These are phyloP conservation scores for Blastobotrys indianensis DNA, from an alignment of 1,139 yeast genomes.

Conservation along the genomic window DNA sequence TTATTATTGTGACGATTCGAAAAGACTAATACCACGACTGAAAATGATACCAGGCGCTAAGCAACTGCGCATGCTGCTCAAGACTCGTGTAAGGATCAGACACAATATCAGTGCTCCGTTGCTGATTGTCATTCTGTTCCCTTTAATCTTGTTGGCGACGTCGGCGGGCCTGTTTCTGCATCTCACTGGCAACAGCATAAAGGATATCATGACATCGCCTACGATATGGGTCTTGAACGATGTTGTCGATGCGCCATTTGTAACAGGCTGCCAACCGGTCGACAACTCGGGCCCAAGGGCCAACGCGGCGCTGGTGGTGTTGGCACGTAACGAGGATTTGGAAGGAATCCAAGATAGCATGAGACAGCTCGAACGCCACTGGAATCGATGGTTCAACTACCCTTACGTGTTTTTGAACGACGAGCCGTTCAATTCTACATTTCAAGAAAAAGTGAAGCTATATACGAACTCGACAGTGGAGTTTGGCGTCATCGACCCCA, in stretches of 20 bases:
- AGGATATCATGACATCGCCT: constrained; percentile 1
- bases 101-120: constrained; percentile 11
- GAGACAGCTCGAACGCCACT: constrained; percentile 51
- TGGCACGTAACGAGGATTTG: constrained; percentile 63
- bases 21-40: too few relatives aligned
- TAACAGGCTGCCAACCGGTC: constrained; percentile 34
- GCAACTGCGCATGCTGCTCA: neutral
- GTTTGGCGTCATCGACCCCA: constrained; percentile 49
- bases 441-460: constrained; percentile 41
- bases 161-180: constrained; percentile 4
- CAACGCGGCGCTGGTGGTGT: constrained; percentile 69
- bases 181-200: constrained; percentile 3
- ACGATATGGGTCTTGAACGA: constrained; percentile 7
- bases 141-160: constrained; percentile 6
- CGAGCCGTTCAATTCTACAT: constrained; percentile 52
- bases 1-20: too few relatives aligned
- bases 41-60: too few relatives aligned
- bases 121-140: constrained; percentile 9
- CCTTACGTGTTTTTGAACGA: constrained; percentile 83
- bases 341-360: constrained; percentile 48
- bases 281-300: constrained; percentile 38
- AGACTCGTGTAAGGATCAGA: constrained; percentile 10
- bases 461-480: constrained; percentile 48
- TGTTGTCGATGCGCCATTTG: constrained; percentile 30
- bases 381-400: constrained; percentile 65